Base-by-base conservation (phyloP, 495 filamentous ascomycete species). In the Bacidia gigantensis region DNA sequence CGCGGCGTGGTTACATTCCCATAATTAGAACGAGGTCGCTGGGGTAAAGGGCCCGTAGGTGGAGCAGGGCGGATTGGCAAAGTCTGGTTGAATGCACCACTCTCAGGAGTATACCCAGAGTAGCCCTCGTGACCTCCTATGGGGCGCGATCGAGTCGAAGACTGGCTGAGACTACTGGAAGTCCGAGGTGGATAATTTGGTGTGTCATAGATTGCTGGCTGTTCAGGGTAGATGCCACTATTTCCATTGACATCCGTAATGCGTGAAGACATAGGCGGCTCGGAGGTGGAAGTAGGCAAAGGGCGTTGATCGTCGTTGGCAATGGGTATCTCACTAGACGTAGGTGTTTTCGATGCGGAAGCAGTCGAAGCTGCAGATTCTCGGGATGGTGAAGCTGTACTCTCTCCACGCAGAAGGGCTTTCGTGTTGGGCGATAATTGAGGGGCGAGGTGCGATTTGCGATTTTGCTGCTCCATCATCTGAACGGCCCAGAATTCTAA, bases 381-480 rank as follows among this genome's bases (percentile, higher is more conserved):
- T 53, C 53, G 57, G 50, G 62, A 65, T 42, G 54, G 58, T 18
- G 67, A 64, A 3, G 50, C 57, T 50, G 58, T 56, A 60, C 42
- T 66, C 26, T 72, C 73, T 25, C 59, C 56, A 25, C 76, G 73
- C 45, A 81, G 64, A 11, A 79, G 69, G 12, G 74, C 73, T 58
- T 79, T 72, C 3, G 76, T 78, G 40, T 76, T 69, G 40, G 70
- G 80, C 46, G 72, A 82, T 50, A 73, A 69, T 60, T 73, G 79
- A 39, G 86, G 82, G 22, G 77, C 82, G 35, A 95, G 76, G 66
- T 96, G 89, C 3, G 87, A 93, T 65, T 89, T 93, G 59, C 89
- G 86, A 60, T 94, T 92, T 58, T 94, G 80, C 54, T 80, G 78
- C 56, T 93, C 86, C 79, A 95, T 89, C 74, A 96, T 76, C 60